Base-by-base conservation (phyloP, 139 green algal genomes). In the Parachlorella kessleri region DNA sequence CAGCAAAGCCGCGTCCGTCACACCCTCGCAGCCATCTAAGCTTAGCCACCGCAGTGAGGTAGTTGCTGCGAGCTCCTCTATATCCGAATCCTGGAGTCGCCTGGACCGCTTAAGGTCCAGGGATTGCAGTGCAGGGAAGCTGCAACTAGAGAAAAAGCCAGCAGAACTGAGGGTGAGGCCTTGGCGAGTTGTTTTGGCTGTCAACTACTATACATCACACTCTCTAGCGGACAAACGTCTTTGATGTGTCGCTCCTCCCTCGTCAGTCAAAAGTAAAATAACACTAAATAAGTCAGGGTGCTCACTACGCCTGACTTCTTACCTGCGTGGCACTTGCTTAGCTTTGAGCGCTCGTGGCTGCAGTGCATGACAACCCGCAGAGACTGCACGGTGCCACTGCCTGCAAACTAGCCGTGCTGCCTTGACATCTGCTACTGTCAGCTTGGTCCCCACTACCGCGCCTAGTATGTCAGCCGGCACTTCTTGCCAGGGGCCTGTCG, bases 71-170 rank as follows among this genome's bases (percentile, higher is more conserved):
- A 80, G 28, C 2, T 55, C 75, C 33, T 38, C 68, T 1, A 76
- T 24, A 18, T 79, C 67, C 24, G 38, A 42, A 23, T 83, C 81
- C 65, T 71, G 68, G 0, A 72, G n/a, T 30, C 42, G 42, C 6
- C 54, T 55, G 59, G 68, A 84, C 33, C 41, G 41, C 30, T 39
- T 68, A 21, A 87, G 69, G 37, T 87, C 82, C 48, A 87, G 54
- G 2, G n/a, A 23, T 36, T 81, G 72, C 10, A 87, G 26, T 3
- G 76, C 53, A 9, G 77, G 72, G 30, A 87, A 87, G 70, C 77
- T 81, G 76, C 54, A 21, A 10, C 3, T 2, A 0, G 1, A 39
- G 39, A 37, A n/a, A n/a, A n/a, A n/a, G n/a, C n/a, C n/a, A n/a
- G n/a, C n/a, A n/a, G n/a, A n/a, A n/a, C n/a, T n/a, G n/a, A n/a